Evolutionary conservation across 441 rosid genomes (phyloP), one percentile per base, ranked within the genome.

Genomic region (Bocquillonia castaneifolia): DNA sequence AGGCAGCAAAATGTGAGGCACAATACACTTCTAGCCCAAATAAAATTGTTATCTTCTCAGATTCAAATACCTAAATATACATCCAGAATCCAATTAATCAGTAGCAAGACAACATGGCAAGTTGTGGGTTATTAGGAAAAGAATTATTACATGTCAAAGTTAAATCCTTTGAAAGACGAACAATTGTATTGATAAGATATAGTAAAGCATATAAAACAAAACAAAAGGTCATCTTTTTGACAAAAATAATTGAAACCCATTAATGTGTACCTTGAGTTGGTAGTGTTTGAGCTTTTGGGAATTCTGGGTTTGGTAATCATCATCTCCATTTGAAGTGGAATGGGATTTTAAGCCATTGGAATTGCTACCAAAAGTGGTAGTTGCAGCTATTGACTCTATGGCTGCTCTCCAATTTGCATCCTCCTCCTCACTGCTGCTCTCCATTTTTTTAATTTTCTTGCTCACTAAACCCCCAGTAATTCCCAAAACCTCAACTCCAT

Each of bases 321-420:
- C 78, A 32, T 51, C 77, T 63, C 75, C 10, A 17, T 63, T 56
- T n/a, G 77, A 58, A 63, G 47, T 64, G 39, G 83, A 71, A 68
- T 52, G 63, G 32, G 73, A 69, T 3, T 55, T 52, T 22, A 71
- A 65, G 66, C 62, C 69, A 22, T 59, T 51, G 29, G 64, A 62
- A 14, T 73, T 53, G 67, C 28, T 55, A 72, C 77, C 80, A 70
- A 74, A 82, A 59, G 77, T 70, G 52, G 85, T 86, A 57, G 89
- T 75, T 55, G 86, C 74, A 15, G 80, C 92, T 44, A 91, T 74
- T 0, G 94, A 93, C 42, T 81, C 78, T 52, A 93, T 86, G 42
- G 94, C 93, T 17, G 92, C 89, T 77, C 74, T 89, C 96, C 92
- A 89, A 72, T 84, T 81, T 25, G 85, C 87, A 47, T 87, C 87